These are phyloP conservation scores for Yamadazyma sp. DNA, from an alignment of 1,139 yeast genomes.

Conservation along the genomic window DNA sequence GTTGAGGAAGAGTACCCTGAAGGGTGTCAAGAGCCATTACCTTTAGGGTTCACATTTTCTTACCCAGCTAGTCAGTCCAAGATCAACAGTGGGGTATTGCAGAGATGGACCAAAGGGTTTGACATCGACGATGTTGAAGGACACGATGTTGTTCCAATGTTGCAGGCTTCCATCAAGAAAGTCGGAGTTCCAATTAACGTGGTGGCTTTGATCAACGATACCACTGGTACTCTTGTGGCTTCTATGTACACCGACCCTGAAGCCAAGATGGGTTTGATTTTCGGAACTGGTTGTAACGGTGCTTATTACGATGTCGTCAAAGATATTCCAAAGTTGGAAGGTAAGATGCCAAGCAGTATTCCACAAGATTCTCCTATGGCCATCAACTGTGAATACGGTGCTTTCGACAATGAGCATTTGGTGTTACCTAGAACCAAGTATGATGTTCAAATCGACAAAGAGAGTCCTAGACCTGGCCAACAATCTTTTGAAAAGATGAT, in stretches of 20 bases:
- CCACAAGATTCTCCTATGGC: slow-evolving; percentile 76
- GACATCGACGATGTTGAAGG: slow-evolving; percentile 95
- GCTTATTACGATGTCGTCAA: slow-evolving; percentile 84
- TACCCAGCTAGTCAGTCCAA: slow-evolving; percentile 87
- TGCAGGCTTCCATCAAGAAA: slow-evolving; percentile 70
- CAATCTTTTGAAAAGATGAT: slow-evolving; percentile 97
- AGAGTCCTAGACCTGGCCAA: slow-evolving; percentile 95
- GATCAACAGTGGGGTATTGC: slow-evolving; percentile 82
- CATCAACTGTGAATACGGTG: slow-evolving; percentile 97
- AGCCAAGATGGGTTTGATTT: slow-evolving; percentile 91
- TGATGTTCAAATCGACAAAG: slow-evolving; percentile 75
- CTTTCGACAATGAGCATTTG: slow-evolving; percentile 87
- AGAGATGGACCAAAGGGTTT: slow-evolving; percentile 98
- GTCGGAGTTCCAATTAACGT: slow-evolving; percentile 75
- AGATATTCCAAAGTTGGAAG: slow-evolving; percentile 82
- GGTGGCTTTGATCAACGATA: slow-evolving; percentile 92
- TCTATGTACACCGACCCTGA: slow-evolving; percentile 88
- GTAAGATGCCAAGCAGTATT: slow-evolving; percentile 64
- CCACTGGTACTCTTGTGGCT: slow-evolving; percentile 96
- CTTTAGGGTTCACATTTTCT: slow-evolving; percentile 93
- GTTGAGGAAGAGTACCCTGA: slow-evolving; percentile 61
- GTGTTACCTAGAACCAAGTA: slow-evolving; percentile 88
- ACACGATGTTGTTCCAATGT: slow-evolving; percentile 88
- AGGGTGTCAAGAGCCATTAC: slow-evolving; percentile 55
- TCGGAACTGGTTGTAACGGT: slow-evolving; percentile 98